These are phyloP conservation scores for Clarireedia monteithiana DNA, from an alignment of 2,329 filamentous ascomycete genomes.

Conservation along the genomic window DNA sequence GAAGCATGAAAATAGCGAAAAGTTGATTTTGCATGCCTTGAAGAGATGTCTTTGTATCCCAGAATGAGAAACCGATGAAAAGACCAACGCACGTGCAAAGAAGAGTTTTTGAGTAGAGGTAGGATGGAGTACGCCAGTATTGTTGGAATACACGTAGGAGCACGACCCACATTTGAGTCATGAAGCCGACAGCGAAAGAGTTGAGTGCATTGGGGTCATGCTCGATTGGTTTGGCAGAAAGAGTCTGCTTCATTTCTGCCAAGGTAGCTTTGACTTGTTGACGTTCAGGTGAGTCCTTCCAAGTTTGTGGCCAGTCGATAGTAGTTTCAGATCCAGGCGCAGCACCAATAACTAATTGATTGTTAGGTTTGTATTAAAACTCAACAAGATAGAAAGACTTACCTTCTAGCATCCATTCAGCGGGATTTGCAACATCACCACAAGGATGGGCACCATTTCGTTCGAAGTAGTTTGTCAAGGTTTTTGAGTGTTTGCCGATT, in stretches of 20 bases:
- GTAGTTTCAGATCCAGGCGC: constrained; percentile 54
- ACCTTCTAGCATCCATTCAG: constrained; percentile 67
- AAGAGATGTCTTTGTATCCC: constrained; percentile 47
- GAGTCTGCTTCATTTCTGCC: constrained; percentile 40
- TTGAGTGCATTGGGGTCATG: constrained; percentile 30
- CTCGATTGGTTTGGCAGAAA: constrained; percentile 26
- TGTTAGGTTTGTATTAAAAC: constrained; percentile 10
- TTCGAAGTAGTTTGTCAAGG: constrained; percentile 69
- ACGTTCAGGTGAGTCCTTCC: constrained; percentile 46
- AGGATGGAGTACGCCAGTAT: constrained; percentile 61
- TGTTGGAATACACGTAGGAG: constrained; percentile 53
- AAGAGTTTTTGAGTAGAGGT: constrained; percentile 34
- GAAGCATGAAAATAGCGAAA: constrained; percentile 70
- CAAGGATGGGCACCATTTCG: constrained; percentile 59
- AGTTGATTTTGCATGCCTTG: constrained; percentile 64
- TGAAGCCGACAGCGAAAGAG: constrained; percentile 56
- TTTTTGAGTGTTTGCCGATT: constrained; percentile 62
- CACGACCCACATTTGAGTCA: constrained; percentile 46
- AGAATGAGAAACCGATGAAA: constrained; percentile 70
- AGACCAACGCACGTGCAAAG: constrained; percentile 32
- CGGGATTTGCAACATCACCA: constrained; percentile 64
- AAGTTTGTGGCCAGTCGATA: constrained; percentile 56
- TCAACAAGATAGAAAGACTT: not conserved
- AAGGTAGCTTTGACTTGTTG: constrained; percentile 38
- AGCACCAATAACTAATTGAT: constrained; percentile 43